Conservation (phyloP, 2,329 filamentous ascomycete genomes). For the Pseudogymnoascus sp. region DNA sequence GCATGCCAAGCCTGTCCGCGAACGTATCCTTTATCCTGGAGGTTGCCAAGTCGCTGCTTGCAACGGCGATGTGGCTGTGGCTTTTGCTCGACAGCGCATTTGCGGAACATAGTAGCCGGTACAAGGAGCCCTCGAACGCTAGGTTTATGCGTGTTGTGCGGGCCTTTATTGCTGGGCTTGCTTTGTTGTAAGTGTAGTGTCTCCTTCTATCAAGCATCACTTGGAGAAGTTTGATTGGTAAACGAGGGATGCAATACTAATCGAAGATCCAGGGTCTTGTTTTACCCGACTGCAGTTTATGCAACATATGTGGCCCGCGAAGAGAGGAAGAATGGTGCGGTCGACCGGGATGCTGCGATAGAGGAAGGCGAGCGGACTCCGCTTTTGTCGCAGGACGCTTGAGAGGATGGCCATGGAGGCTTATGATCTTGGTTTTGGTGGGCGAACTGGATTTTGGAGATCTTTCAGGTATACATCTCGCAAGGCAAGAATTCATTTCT, state of each 20-base stretch:
- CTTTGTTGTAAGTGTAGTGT: conserved; percentile 18
- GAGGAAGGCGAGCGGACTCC: neutral
- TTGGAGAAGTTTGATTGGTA: no score
- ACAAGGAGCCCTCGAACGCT: neutral
- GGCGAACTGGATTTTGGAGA: neutral
- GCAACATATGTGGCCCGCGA: conserved; percentile 9
- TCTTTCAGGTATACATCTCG: neutral
- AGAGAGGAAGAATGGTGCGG: neutral
- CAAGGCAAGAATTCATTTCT: neutral
- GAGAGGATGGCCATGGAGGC: neutral
- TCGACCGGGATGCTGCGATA: neutral
- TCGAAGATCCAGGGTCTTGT: conserved; percentile 12
- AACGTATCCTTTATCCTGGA: conserved; percentile 15
- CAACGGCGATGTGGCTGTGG: conserved; percentile 20
- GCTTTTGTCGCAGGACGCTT: neutral
- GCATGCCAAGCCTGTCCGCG: conserved; percentile 9
- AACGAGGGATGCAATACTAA: neutral
- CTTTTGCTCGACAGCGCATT: conserved; percentile 17
- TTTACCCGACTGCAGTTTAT: conserved; percentile 17
- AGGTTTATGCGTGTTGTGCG: conserved; percentile 12
- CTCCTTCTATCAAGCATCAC: neutral
- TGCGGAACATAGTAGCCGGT: neutral
- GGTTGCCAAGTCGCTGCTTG: conserved; percentile 16
- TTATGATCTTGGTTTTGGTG: neutral
- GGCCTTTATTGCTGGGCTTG: conserved; percentile 16